Evolutionary conservation across 2,329 filamentous ascomycete species (phyloP).

Genomic region (Monosporascus sp.): DNA sequence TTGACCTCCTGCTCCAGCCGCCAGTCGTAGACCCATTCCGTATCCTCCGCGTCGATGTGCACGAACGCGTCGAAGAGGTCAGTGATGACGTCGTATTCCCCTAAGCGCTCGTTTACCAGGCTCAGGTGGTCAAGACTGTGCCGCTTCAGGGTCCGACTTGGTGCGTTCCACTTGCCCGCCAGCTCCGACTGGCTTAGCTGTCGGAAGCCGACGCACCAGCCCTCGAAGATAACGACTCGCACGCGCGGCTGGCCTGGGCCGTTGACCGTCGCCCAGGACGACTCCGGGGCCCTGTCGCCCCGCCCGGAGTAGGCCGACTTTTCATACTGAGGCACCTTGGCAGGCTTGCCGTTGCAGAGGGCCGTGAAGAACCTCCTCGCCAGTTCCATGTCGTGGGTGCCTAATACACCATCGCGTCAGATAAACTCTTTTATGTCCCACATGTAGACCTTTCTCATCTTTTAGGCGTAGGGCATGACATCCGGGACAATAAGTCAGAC

Average conservation of each 20-base stretch:
- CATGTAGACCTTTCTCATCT: background rate
- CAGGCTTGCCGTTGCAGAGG: conserved; percentile 47
- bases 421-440: background rate
- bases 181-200: conserved; percentile 49
- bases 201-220: conserved; percentile 86
- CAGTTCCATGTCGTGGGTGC: conserved; percentile 69
- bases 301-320: conserved; percentile 72
- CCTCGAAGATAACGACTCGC: conserved; percentile 74
- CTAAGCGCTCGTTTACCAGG: conserved; percentile 44
- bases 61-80: conserved; percentile 49
- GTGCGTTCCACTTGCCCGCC: conserved; percentile 46
- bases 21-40: conserved; percentile 78
- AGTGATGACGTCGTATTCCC: conserved; percentile 43
- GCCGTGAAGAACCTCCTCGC: conserved; percentile 55
- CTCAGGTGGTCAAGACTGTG: conserved; percentile 46
- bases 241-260: conserved; percentile 42
- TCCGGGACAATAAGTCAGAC: background rate
- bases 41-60: conserved; percentile 64
- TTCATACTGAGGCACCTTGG: conserved; percentile 70
- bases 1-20: conserved; percentile 73
- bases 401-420: conserved; percentile 6
- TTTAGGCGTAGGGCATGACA: too few species aligned
- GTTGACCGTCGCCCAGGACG: conserved; percentile 57
- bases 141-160: conserved; percentile 42
- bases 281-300: conserved; percentile 65